Evolutionary conservation across 2,329 filamentous ascomycete genomes (phyloP).

Genomic region (Orbilia ellipsospora): DNA sequence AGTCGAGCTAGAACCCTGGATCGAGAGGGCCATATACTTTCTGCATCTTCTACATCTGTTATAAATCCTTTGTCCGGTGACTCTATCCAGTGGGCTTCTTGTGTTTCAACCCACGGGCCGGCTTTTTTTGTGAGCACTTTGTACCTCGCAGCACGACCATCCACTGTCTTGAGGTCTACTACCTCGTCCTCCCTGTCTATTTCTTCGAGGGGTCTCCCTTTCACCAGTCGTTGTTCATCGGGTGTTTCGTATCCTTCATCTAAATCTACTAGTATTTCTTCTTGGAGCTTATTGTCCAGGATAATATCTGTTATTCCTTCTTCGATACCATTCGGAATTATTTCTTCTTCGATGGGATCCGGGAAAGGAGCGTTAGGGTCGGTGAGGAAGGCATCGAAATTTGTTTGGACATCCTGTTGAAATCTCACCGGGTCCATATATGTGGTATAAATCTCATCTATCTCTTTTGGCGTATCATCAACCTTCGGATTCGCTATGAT

Average conservation of each 20-base stretch:
- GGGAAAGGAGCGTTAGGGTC: no score
- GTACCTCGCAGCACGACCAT: background rate
- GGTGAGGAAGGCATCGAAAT: background rate
- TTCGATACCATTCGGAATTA: no score
- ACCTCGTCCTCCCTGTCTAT: background rate
- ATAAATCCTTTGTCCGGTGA: no score
- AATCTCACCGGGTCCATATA: background rate
- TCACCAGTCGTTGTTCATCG: slow-evolving; percentile 25
- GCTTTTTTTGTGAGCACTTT: background rate
- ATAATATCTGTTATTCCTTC: background rate
- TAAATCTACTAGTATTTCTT: background rate
- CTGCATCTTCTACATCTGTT: no score
- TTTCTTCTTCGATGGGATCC: background rate
- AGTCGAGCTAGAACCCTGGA: no score
- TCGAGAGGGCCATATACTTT: no score
- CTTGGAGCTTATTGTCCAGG: background rate
- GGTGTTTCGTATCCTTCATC: slow-evolving; percentile 12
- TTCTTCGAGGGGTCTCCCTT: background rate
- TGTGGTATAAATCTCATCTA: background rate
- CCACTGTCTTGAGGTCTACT: background rate
- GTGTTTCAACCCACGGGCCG: no score
- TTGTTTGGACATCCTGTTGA: background rate
- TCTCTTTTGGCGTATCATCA: background rate
- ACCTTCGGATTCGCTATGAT: background rate
- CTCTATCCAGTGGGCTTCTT: no score